Evolutionary conservation across 768 basidiomycete genomes (phyloP).

Genomic region (Tylopilus plumbeoviolaceoides): DNA sequence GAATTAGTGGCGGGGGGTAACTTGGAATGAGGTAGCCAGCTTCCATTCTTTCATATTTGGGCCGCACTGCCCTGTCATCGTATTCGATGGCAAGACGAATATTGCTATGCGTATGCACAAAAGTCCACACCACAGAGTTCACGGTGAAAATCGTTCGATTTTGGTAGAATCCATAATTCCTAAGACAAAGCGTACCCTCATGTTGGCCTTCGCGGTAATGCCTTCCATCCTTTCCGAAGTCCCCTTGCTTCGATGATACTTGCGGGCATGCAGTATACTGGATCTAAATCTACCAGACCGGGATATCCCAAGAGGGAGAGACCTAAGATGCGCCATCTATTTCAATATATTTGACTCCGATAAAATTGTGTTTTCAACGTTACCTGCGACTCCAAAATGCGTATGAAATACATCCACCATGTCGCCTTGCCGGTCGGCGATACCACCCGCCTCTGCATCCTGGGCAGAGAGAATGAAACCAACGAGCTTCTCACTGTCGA

Average conservation of each 20-base stretch:
- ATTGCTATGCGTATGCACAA: not conserved
- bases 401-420: slow-evolving; percentile 99
- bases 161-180: not conserved
- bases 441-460: slow-evolving; percentile 89
- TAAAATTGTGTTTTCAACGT: slow-evolving; percentile 6
- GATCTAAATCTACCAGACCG: slow-evolving; percentile 80
- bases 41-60: slow-evolving; percentile 16
- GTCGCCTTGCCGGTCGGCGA: slow-evolving; percentile 90
- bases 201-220: slow-evolving; percentile 25
- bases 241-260: slow-evolving; percentile 64
- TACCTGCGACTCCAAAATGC: slow-evolving; percentile 84
- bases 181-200: slow-evolving; percentile 11
- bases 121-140: not conserved
- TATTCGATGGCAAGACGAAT: slow-evolving; percentile 1
- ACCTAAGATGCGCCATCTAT: slow-evolving; percentile 37
- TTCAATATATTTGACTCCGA: not conserved
- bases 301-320: slow-evolving; percentile 88
- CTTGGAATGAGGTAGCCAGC: slow-evolving; percentile 2
- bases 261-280: slow-evolving; percentile 95
- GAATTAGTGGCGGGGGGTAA: not conserved
- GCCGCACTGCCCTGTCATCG: slow-evolving; percentile 8
- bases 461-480: slow-evolving; percentile 85
- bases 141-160: slow-evolving; percentile 5
- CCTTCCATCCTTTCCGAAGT: slow-evolving; percentile 49
- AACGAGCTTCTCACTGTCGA: slow-evolving; percentile 73